A percentile compares a stretch with the other conserved stretches of the same genome.
Conservation (phyloP, 2,329 filamentous ascomycete species). For the Phyllosticta ampelicida region DNA sequence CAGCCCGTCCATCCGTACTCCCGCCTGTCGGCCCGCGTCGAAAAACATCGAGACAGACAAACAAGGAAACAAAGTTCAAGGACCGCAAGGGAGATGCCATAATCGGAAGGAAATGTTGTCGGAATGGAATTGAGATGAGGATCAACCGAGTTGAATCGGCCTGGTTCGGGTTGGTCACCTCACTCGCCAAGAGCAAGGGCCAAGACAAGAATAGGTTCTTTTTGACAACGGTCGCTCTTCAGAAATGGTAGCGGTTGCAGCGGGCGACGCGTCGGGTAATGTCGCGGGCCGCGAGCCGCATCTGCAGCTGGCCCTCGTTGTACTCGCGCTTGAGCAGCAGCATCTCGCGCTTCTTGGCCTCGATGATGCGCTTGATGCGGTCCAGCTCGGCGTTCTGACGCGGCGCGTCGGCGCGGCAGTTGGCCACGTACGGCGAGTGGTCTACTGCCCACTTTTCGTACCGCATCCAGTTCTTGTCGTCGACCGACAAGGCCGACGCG, state of each 20-base stretch:
- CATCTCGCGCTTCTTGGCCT: slow-evolving; percentile 12
- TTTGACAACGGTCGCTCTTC: background rate
- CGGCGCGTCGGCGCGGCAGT: slow-evolving; percentile 10
- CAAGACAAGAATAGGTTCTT: background rate
- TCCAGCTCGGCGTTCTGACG: slow-evolving; percentile 9
- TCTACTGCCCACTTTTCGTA: slow-evolving; percentile 12
- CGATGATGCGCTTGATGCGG: slow-evolving; percentile 11
- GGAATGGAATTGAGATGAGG: background rate
- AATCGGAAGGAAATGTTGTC: background rate
- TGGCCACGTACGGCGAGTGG: slow-evolving; percentile 9
- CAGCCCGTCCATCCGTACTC: background rate
- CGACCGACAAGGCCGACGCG: slow-evolving; percentile 5
- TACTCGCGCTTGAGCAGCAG: slow-evolving; percentile 10
- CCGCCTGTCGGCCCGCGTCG: background rate
- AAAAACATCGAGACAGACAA: background rate
- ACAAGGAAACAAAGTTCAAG: background rate
- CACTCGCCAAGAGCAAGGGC: background rate
- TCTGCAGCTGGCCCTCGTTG: slow-evolving; percentile 11
- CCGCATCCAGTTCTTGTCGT: slow-evolving; percentile 10
- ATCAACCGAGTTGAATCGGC: background rate
- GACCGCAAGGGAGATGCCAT: background rate
- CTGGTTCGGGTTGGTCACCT: background rate
- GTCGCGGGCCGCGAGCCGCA: slow-evolving; percentile 8
- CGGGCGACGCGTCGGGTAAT: slow-evolving; percentile 9
- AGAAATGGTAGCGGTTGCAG: slow-evolving; percentile 11